These are phyloP conservation scores for Penicillium riverlandense DNA, from an alignment of 495 filamentous ascomycete genomes.

Conservation along the genomic window DNA sequence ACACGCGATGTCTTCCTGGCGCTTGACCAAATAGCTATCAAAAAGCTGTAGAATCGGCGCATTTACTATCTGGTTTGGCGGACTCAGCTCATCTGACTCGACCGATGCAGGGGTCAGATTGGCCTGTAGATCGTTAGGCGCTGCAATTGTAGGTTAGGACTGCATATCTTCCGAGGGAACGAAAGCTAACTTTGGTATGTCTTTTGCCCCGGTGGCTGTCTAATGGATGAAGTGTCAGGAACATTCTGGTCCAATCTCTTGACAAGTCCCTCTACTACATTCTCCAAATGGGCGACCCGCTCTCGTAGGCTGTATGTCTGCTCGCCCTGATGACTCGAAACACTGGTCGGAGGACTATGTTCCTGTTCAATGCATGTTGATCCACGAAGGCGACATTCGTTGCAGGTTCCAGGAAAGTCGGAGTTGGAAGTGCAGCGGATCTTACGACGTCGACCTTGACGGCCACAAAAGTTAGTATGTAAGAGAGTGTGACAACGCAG, in stretches of 20 bases:
- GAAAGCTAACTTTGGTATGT: neutral
- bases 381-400: conserved; percentile 29
- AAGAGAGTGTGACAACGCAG: too few relatives aligned
- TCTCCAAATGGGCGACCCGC: conserved; percentile 29
- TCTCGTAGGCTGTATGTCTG: conserved; percentile 31
- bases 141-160: neutral
- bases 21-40: conserved; percentile 31
- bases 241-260: conserved; percentile 17
- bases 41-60: conserved; percentile 36
- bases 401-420: conserved; percentile 22
- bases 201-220: neutral
- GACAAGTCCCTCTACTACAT: conserved; percentile 20
- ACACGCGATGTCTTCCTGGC: conserved; percentile 16
- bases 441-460: conserved; percentile 32
- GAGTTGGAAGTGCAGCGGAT: conserved; percentile 30
- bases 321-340: conserved; percentile 10
- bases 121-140: neutral
- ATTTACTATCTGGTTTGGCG: conserved; percentile 24
- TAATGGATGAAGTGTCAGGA: conserved; percentile 1
- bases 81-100: conserved; percentile 14
- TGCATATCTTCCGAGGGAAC: neutral
- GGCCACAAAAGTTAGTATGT: neutral
- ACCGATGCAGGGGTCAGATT: conserved; percentile 4
- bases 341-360: conserved; percentile 6
- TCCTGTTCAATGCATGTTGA: conserved; percentile 29